Evolutionary conservation across 1,284 basidiomycete species (phyloP), one percentile per base, ranked within the genome.

Genomic region (Tranzscheliella williamsii): DNA sequence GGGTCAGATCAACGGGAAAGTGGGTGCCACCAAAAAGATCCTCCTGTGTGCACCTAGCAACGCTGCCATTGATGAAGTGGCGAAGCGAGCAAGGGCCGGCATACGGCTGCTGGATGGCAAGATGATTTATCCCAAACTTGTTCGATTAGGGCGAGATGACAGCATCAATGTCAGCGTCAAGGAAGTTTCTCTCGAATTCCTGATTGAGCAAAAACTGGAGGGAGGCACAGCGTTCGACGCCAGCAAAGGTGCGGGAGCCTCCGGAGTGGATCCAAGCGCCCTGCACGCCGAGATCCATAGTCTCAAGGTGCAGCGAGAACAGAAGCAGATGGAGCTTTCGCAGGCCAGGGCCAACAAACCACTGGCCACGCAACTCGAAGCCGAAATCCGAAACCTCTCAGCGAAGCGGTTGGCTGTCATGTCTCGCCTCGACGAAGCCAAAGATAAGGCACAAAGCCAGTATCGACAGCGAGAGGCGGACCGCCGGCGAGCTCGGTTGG

Each of bases 41-140:
- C 83, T 99, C 15, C 82, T 99, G 22, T 98, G 95, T 74, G 95
- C 95, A 0, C 95, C 95, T 1, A 94, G 90, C 81, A 99, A 99
- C 78, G 95, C 95, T 13, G 95, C 95, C 31, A 94, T 99, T 41
- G 93, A 99, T 75, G 95, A 99, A 80, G 87, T 98, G 21, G 90
- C 91, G 5, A 85, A 85, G 71, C 87, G 95, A 45, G 80, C 97
- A 31, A 89, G 89, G 76, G 86, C 89, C 27, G 87, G 89, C 4
- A 84, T 88, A 26, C 83, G 85, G 26, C 82, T 84, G 17, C 78
- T 84, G 9, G 81, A 84, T 21, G 85, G 85, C 38, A 80, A 81
- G 42, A 79, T 82, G 6, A 79, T 84, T 17, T 74, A 81, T 15
- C 85, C 88, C 21, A 92, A 87, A 46, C 86, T 98, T 4, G 92